These are phyloP conservation scores for Crithidia sp. DNA, from an alignment of 208 protist species.

Conservation along the genomic window DNA sequence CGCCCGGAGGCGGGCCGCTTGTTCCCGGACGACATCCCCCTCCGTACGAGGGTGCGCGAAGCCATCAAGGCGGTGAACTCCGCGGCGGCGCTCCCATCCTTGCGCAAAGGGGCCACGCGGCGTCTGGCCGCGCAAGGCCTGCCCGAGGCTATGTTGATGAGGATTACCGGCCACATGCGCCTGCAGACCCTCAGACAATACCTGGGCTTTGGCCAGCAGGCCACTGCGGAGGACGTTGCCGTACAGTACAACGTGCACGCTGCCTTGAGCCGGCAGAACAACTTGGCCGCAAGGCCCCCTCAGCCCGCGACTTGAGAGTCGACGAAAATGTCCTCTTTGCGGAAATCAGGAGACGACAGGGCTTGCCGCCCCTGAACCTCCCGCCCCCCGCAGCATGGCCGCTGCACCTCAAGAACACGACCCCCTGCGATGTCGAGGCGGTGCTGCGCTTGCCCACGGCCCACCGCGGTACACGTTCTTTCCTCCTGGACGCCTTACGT, in stretches of 20 bases:
- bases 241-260: neutral
- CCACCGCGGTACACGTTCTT: neutral
- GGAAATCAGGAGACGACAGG: neutral
- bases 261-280: neutral
- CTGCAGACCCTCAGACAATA: neutral
- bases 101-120: neutral
- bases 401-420: slow-evolving; percentile 11
- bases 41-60: slow-evolving; percentile 1
- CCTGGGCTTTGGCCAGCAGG: slow-evolving; percentile 9
- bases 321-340: neutral
- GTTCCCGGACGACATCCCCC: neutral
- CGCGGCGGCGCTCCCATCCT: neutral
- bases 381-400: neutral
- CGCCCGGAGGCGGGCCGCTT: neutral
- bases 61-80: neutral
- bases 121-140: slow-evolving; percentile 2
- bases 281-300: neutral
- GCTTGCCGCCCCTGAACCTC: neutral
- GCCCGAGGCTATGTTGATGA: neutral
- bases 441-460: neutral
- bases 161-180: neutral
- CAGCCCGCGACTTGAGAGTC: neutral
- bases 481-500: neutral
- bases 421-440: neutral
- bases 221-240: neutral